Base-by-base conservation (phyloP, 805 yeast genomes). In the Saccharomycopsis microspora region DNA sequence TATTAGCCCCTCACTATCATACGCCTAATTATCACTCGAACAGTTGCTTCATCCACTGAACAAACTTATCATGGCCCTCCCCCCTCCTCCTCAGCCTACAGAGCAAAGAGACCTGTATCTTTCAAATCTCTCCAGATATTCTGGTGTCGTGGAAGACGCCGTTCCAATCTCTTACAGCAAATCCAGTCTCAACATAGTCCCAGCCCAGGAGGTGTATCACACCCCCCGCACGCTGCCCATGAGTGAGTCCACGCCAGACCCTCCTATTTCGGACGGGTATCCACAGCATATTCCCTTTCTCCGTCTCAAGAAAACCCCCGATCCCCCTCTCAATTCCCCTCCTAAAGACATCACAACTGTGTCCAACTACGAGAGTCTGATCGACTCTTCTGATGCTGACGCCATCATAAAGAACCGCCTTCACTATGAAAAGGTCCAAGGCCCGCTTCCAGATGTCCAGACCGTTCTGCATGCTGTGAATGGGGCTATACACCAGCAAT, bases 331-430 rank as follows among this genome's bases (percentile, higher is more conserved):
- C 27, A 43, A 43, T 36, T 41, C 47, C 6, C 53, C 52, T 10
- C 54, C 54, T 19, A 45, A 46, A 19, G 54, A 49, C 31, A 46
- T 51, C 8, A 51, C 49, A 10, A 51, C 47, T 6, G 54, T 51
- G 3, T 41, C 50, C 7, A 49, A 51, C 30, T 51, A 49, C 39
- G 47, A 39, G 27, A 46, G 50, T 19, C 46, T 50, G 5, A 38
- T 49, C 3, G 46, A 51, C 31, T 48, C 51, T 4, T 29, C 35
- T 19, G 48, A 48, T 10, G 48, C 39, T 8, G 51, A 45, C 10
- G 45, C 33, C 7, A 32, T 41, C 8, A 19, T 45, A 11, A 31
- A 39, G 9, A 10, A 37, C 5, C 27, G 48, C 33, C 36, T 42
- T 5, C 40, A 34, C 36, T 42, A 33, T 34, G 45, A 42, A 42